Conservation (phyloP, 2,329 filamentous ascomycete genomes). For the Balansia obtecta region DNA sequence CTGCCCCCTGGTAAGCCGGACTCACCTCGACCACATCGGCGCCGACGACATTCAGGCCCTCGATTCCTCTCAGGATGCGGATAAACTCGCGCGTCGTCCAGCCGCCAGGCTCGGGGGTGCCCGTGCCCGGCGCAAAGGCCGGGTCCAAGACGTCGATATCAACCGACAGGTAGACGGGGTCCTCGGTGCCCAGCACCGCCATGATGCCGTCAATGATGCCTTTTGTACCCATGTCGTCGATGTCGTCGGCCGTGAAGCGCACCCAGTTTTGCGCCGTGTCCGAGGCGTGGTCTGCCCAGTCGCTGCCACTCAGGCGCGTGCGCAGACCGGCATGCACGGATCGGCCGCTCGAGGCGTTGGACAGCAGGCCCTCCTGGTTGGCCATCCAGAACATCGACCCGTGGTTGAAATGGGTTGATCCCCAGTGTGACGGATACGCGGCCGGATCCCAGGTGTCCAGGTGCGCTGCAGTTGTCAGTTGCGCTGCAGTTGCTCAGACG, state of each 20-base stretch:
- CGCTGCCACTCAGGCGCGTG: constrained; percentile 56
- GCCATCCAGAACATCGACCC: constrained; percentile 90
- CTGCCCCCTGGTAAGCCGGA: constrained; percentile 69
- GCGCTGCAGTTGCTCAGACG: neutral
- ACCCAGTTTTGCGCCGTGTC: constrained; percentile 68
- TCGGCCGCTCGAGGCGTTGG: constrained; percentile 54
- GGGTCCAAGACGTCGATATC: constrained; percentile 86
- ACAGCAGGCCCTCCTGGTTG: constrained; percentile 65
- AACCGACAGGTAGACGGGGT: constrained; percentile 65
- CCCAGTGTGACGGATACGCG: constrained; percentile 70
- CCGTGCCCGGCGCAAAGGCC: constrained; percentile 54
- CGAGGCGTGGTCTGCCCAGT: constrained; percentile 56
- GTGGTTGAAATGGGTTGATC: constrained; percentile 58
- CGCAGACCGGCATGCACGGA: constrained; percentile 75
- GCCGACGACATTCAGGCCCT: constrained; percentile 73
- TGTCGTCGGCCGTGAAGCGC: constrained; percentile 69
- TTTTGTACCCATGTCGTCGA: constrained; percentile 65
- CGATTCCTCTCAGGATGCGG: constrained; percentile 67
- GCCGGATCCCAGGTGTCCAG: constrained; percentile 77
- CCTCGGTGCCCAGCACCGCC: constrained; percentile 57
- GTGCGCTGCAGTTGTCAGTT: constrained; percentile 32
- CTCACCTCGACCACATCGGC: constrained; percentile 81
- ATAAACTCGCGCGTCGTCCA: constrained; percentile 88
- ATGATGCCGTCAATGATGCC: constrained; percentile 64
- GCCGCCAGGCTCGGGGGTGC: constrained; percentile 80